These are phyloP conservation scores for Wilcoxina mikolae DNA, from an alignment of 495 filamentous ascomycete genomes.

Conservation along the genomic window DNA sequence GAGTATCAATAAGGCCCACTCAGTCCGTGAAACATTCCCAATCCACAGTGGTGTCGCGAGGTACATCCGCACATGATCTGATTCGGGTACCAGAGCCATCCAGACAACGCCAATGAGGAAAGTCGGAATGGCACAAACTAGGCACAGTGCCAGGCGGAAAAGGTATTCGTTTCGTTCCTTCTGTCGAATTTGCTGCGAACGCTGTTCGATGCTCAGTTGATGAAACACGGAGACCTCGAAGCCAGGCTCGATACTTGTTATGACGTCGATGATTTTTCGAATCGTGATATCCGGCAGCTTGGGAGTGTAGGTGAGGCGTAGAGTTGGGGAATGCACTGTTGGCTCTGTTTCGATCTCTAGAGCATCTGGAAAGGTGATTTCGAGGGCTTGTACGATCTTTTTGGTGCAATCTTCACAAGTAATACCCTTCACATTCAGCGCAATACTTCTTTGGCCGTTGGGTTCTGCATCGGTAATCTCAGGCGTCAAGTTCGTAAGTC, in stretches of 20 bases:
- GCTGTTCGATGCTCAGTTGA: constrained; percentile 72
- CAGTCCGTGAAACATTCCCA: constrained; percentile 57
- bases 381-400: background rate
- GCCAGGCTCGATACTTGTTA: constrained; percentile 46
- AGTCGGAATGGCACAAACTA: constrained; percentile 67
- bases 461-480: constrained; percentile 30
- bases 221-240: constrained; percentile 61
- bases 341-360: constrained; percentile 38
- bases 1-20: constrained; percentile 74
- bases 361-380: background rate
- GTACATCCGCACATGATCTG: constrained; percentile 42
- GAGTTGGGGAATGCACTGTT: constrained; percentile 44
- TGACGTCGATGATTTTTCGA: constrained; percentile 51
- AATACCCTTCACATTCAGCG: background rate
- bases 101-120: constrained; percentile 83
- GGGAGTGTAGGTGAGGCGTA: constrained; percentile 54
- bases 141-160: constrained; percentile 51
- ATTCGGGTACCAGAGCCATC: constrained; percentile 60
- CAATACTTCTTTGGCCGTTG: background rate
- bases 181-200: constrained; percentile 54
- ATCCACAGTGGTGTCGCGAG: constrained; percentile 56
- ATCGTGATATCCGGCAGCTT: constrained; percentile 57
- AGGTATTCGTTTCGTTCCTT: constrained; percentile 48
- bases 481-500: constrained; percentile 35
- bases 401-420: background rate